These are phyloP conservation scores for Candolleomyces aberdarensis DNA, from an alignment of 768 basidiomycete species.

Conservation along the genomic window DNA sequence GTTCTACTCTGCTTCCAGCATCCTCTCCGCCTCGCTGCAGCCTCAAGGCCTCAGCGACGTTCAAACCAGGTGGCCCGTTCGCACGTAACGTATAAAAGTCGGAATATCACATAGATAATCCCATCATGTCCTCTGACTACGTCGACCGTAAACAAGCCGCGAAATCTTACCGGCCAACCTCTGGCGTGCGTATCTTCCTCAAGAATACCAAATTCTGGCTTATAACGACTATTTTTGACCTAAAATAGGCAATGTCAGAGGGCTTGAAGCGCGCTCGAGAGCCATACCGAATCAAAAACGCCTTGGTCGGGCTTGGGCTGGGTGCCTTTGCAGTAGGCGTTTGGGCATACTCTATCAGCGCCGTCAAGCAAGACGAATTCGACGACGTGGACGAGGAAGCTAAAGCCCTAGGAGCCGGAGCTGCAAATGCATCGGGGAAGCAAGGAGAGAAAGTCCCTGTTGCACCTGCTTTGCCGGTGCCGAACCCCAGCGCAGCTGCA, in stretches of 20 bases:
- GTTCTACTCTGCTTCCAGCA: not conserved
- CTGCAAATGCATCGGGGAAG: not conserved
- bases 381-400: slow-evolving; percentile 84
- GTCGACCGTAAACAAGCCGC: slow-evolving; percentile 40
- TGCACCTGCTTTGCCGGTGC: not conserved
- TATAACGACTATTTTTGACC: not conserved
- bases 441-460: not conserved
- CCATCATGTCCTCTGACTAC: slow-evolving; percentile 24
- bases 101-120: not conserved
- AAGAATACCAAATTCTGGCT: no score
- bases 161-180: slow-evolving; percentile 50
- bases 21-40: slow-evolving; percentile 5
- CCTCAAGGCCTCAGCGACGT: not conserved
- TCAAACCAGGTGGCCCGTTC: not conserved
- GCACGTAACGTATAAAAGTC: not conserved
- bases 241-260: slow-evolving; percentile 71
- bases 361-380: slow-evolving; percentile 92
- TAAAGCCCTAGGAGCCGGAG: slow-evolving; percentile 36
- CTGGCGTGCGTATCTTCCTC: slow-evolving; percentile 36
- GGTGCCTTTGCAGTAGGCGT: slow-evolving; percentile 75
- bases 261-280: slow-evolving; percentile 85
- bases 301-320: slow-evolving; percentile 70
- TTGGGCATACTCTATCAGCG: slow-evolving; percentile 90
- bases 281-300: slow-evolving; percentile 79
- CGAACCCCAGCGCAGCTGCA: slow-evolving; percentile 1